Evolutionary conservation across 176 grass and related monocot genomes (phyloP).

Genomic region (Oryza punctata): DNA sequence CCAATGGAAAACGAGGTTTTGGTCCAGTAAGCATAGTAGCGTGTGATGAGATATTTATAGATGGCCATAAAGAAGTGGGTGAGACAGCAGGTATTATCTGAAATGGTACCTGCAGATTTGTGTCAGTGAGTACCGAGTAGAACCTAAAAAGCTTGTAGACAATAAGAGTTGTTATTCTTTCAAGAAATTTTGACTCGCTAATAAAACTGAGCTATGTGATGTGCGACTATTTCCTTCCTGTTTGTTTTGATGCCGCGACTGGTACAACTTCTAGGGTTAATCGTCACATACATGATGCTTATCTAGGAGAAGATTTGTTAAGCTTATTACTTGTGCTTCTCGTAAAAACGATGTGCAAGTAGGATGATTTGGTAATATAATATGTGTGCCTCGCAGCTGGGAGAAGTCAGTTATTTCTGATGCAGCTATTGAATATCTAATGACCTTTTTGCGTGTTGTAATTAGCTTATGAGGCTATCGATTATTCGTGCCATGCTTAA

Average conservation of each 20-base stretch:
- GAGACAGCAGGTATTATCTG: constrained; percentile 53
- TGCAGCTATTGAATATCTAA: no score
- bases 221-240: constrained; percentile 9
- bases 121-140: constrained; percentile 48
- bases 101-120: constrained; percentile 43
- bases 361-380: no score
- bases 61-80: constrained; percentile 48
- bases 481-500: no score
- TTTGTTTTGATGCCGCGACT: not conserved
- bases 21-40: constrained; percentile 55
- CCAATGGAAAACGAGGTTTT: constrained; percentile 51
- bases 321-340: no score
- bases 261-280: not conserved
- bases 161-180: constrained; percentile 50
- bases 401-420: no score
- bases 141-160: constrained; percentile 53
- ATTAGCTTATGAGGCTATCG: no score
- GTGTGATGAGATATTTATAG: constrained; percentile 53
- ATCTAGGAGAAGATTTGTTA: not conserved
- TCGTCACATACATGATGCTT: not conserved
- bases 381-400: no score
- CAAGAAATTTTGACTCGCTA: constrained; percentile 58
- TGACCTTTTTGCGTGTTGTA: no score
- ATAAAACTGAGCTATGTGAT: constrained; percentile 45
- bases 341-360: no score